phyloP scores from a whole-genome alignment of 139 green algal species.

The Chlamydomonas sphaeroides region DNA sequence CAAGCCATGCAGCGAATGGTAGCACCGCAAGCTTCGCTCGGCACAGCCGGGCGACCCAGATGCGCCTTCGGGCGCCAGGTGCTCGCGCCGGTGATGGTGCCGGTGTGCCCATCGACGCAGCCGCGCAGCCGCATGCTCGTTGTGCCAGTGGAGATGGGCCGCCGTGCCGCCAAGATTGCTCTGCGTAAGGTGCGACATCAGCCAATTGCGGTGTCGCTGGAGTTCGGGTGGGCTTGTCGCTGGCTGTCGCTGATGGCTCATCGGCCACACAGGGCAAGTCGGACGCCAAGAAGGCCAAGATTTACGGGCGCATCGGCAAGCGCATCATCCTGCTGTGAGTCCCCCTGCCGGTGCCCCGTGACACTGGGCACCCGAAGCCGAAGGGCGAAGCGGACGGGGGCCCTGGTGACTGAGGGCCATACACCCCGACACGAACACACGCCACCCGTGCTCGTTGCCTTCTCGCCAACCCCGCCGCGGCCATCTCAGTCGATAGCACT shows the following conservation, averaged over 20 bases:
- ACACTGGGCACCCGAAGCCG: too few relatives aligned
- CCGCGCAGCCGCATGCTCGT: slow-evolving; percentile 7
- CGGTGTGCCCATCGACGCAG: not conserved
- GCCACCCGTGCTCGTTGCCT: too few relatives aligned
- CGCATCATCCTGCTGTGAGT: slow-evolving; percentile 80
- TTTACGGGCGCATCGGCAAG: slow-evolving; percentile 92
- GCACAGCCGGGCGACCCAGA: not conserved
- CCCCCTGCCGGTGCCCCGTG: too few relatives aligned
- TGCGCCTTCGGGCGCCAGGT: not conserved
- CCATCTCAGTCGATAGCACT: too few relatives aligned
- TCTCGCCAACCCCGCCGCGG: too few relatives aligned
- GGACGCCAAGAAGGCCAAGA: slow-evolving; percentile 83
- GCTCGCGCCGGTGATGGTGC: not conserved
- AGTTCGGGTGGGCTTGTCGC: too few relatives aligned
- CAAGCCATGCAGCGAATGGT: slow-evolving; percentile 18
- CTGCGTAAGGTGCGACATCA: slow-evolving; percentile 67
- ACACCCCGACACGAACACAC: too few relatives aligned
- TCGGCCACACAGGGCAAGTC: slow-evolving; percentile 60
- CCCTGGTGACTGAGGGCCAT: too few relatives aligned
- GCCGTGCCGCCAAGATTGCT: slow-evolving; percentile 81
- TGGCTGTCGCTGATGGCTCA: too few relatives aligned
- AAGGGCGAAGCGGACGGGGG: too few relatives aligned
- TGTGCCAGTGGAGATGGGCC: slow-evolving; percentile 60
- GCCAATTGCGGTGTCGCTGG: too few relatives aligned
- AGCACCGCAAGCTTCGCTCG: not conserved